A percentile compares a stretch with the other conserved stretches of the same genome.
These are phyloP conservation scores for Aspergillus eucalypticola DNA, from an alignment of 2,329 filamentous ascomycete genomes.

Conservation along the genomic window DNA sequence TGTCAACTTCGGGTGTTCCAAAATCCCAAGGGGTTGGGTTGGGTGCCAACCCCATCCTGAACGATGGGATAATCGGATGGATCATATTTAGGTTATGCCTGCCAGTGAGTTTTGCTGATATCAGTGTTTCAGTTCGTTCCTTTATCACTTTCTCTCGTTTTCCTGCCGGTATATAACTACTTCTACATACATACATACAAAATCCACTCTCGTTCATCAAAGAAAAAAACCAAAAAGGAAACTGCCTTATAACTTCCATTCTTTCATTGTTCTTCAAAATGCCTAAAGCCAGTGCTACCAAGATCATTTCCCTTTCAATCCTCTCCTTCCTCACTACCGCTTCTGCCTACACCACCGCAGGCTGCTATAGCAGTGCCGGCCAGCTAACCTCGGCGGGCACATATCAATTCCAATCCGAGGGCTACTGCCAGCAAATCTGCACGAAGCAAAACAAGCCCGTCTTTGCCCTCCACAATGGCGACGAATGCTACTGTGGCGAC, in stretches of 20 bases:
- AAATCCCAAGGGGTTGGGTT: conserved; percentile 15
- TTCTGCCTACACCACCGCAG: conserved; percentile 2
- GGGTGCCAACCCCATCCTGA: not conserved
- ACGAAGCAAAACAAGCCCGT: conserved; percentile 13
- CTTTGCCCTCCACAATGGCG: conserved; percentile 20
- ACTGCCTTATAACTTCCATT: no score
- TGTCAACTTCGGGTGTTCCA: not conserved
- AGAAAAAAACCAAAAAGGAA: no score
- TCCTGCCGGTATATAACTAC: not conserved
- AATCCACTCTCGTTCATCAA: not conserved
- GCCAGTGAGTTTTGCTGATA: not conserved
- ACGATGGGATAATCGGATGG: not conserved
- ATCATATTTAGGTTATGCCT: conserved; percentile 10
- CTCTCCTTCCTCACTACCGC: conserved; percentile 6
- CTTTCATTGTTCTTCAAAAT: not conserved
- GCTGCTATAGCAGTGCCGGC: conserved; percentile 15
- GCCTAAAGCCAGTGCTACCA: not conserved
- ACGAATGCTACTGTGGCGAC: conserved; percentile 27
- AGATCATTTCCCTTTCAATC: conserved; percentile 7
- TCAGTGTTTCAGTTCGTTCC: not conserved
- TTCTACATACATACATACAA: not conserved
- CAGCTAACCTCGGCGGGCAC: not conserved
- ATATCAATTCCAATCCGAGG: conserved; percentile 7
- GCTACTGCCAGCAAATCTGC: conserved; percentile 22
- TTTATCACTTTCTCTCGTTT: not conserved